A percentile compares a stretch with the other conserved stretches of the same genome.
phyloP scores from a whole-genome alignment of 2,329 filamentous ascomycete species.

The Colletotrichum liriopes region DNA sequence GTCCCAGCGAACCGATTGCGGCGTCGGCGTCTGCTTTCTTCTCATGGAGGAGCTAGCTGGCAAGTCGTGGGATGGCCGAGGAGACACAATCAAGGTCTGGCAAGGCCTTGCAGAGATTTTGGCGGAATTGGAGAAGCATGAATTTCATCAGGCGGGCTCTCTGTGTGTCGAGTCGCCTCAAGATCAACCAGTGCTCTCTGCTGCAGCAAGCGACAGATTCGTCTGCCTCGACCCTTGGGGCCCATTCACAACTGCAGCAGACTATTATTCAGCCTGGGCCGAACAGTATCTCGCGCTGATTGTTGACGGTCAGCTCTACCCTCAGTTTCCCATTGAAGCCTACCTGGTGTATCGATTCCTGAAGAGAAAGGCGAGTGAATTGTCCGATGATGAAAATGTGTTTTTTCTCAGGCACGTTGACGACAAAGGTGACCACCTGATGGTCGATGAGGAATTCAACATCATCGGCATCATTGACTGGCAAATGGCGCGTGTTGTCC shows the following conservation, averaged over 20 bases:
- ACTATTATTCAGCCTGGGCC: slow-evolving; percentile 47
- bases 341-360: slow-evolving; percentile 59
- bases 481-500: slow-evolving; percentile 46
- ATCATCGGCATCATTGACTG: slow-evolving; percentile 52
- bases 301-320: slow-evolving; percentile 51
- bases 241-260: slow-evolving; percentile 33
- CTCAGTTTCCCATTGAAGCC: slow-evolving; percentile 47
- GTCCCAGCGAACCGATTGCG: slow-evolving; percentile 42
- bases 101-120: slow-evolving; percentile 48
- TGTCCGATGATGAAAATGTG: slow-evolving; percentile 46
- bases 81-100: slow-evolving; percentile 47
- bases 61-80: slow-evolving; percentile 44
- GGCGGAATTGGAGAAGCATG: slow-evolving; percentile 47
- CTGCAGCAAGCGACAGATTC: slow-evolving; percentile 50
- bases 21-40: slow-evolving; percentile 48
- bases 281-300: slow-evolving; percentile 49
- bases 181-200: slow-evolving; percentile 44
- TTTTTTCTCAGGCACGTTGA: slow-evolving; percentile 58
- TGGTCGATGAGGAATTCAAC: slow-evolving; percentile 59
- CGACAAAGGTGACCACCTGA: slow-evolving; percentile 62
- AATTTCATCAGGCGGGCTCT: slow-evolving; percentile 48
- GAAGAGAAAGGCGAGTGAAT: slow-evolving; percentile 49
- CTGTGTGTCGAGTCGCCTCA: slow-evolving; percentile 38
- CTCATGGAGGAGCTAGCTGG: slow-evolving; percentile 49
- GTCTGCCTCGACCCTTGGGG: slow-evolving; percentile 45